These are phyloP conservation scores for Wakefieldia striispora DNA, from an alignment of 768 basidiomycete species.

Conservation along the genomic window DNA sequence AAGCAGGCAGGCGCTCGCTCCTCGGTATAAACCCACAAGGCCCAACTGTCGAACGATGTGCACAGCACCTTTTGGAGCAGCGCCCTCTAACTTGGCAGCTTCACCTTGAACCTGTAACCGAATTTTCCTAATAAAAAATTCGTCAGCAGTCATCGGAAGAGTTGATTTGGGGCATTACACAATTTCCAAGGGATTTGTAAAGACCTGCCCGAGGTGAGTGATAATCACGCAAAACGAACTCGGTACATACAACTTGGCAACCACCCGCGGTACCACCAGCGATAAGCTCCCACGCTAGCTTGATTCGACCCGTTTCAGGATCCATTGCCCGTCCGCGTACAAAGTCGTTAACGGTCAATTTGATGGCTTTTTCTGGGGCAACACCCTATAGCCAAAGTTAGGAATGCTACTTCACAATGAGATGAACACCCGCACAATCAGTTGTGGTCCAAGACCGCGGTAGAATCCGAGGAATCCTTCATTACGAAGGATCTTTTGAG, in stretches of 20 bases:
- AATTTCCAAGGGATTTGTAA: constrained; percentile 97
- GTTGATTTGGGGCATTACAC: constrained; percentile 54
- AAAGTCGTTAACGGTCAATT: constrained; percentile 93
- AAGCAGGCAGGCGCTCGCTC: constrained; percentile 87
- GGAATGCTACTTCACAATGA: neutral
- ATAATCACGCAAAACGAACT: constrained; percentile 5
- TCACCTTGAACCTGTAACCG: constrained; percentile 95
- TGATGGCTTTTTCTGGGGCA: constrained; percentile 97
- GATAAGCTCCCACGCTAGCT: constrained; percentile 83
- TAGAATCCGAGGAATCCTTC: constrained; percentile 97
- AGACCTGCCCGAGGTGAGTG: constrained; percentile 54
- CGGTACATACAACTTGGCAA: constrained; percentile 87
- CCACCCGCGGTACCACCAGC: constrained; percentile 95
- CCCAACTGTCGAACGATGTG: constrained; percentile 95
- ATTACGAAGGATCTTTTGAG: constrained; percentile 88
- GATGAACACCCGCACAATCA: constrained; percentile 56
- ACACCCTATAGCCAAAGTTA: constrained; percentile 61
- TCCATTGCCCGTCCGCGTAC: constrained; percentile 83
- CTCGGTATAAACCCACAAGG: constrained; percentile 88
- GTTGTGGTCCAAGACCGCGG: constrained; percentile 91
- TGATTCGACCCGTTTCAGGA: constrained; percentile 94
- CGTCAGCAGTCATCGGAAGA: neutral
- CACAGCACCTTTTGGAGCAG: constrained; percentile 76
- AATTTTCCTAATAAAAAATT: constrained; percentile 63
- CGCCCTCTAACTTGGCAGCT: constrained; percentile 82